These are phyloP conservation scores for Botrytis galanthina DNA, from an alignment of 2,329 filamentous ascomycete genomes.

Conservation along the genomic window DNA sequence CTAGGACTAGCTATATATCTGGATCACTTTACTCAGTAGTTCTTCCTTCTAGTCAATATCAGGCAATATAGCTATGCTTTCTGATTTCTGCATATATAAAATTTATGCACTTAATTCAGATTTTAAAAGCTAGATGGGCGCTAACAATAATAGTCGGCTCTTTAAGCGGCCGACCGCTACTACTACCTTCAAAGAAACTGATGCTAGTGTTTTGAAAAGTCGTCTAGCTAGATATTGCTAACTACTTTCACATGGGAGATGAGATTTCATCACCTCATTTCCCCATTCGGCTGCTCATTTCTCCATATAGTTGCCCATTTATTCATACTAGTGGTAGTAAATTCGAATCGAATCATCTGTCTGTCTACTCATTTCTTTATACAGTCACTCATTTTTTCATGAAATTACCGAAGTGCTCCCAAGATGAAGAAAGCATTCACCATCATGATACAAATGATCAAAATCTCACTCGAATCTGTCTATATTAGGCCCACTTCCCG, in stretches of 20 bases:
- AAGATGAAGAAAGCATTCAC: neutral
- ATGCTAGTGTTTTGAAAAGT: neutral
- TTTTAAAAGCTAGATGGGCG: neutral
- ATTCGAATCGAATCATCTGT: neutral
- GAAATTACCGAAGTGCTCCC: neutral
- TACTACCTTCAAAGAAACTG: neutral
- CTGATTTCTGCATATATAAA: too few species aligned
- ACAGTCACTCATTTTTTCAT: neutral
- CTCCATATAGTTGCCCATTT: neutral
- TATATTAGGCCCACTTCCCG: too few species aligned
- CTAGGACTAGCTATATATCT: neutral
- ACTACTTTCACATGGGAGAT: neutral
- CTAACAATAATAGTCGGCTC: neutral
- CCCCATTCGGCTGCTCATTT: too few species aligned
- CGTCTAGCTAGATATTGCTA: neutral
- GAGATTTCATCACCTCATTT: neutral
- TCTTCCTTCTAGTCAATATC: neutral
- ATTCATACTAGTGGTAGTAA: neutral
- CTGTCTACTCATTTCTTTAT: neutral
- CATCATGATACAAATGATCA: neutral
- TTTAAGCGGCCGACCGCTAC: too few species aligned
- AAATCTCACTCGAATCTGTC: neutral
- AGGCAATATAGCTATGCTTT: neutral
- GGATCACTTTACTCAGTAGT: neutral
- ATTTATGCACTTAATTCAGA: neutral